Conservation (phyloP, 1,284 basidiomycete species). For the Boletus semigastroideus region DNA sequence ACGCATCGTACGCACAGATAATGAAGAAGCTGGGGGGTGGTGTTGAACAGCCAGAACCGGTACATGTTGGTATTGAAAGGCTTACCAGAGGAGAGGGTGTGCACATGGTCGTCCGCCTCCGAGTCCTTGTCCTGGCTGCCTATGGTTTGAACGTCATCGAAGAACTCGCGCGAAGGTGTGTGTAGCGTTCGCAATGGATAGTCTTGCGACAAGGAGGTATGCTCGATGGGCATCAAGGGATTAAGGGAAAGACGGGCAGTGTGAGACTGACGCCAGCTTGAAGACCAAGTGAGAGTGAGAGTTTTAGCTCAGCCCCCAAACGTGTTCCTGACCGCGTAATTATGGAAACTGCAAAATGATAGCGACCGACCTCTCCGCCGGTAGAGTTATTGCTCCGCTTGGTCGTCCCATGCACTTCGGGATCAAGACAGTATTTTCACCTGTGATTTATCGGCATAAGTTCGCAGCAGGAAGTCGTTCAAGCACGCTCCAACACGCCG, state of each 20-base stretch:
- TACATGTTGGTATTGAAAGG: neutral
- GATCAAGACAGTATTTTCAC: neutral
- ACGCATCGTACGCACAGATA: conserved; percentile 15
- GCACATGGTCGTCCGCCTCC: conserved; percentile 14
- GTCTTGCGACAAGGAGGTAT: conserved; percentile 13
- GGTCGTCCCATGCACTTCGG: neutral
- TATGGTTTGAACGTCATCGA: conserved; percentile 14
- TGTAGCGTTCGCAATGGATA: conserved; percentile 18
- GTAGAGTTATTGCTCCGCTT: neutral
- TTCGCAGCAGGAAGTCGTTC: neutral
- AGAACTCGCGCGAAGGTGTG: conserved; percentile 6
- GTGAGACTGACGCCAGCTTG: conserved; percentile 17
- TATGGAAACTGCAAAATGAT: conserved; percentile 17
- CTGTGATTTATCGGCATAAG: too few species aligned
- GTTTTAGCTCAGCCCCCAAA: neutral
- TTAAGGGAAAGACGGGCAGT: conserved; percentile 3
- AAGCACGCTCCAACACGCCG: neutral
- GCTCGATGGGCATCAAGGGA: conserved; percentile 26
- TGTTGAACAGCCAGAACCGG: neutral
- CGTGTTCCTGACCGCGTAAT: conserved; percentile 25
- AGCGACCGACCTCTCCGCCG: neutral
- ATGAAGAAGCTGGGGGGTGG: conserved; percentile 13
- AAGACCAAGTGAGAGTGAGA: conserved; percentile 6
- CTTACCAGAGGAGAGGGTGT: conserved; percentile 21
- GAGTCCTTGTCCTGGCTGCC: conserved; percentile 29